phyloP scores from a whole-genome alignment of 2,329 filamentous ascomycete species.

The Ophiosphaerella narmari region DNA sequence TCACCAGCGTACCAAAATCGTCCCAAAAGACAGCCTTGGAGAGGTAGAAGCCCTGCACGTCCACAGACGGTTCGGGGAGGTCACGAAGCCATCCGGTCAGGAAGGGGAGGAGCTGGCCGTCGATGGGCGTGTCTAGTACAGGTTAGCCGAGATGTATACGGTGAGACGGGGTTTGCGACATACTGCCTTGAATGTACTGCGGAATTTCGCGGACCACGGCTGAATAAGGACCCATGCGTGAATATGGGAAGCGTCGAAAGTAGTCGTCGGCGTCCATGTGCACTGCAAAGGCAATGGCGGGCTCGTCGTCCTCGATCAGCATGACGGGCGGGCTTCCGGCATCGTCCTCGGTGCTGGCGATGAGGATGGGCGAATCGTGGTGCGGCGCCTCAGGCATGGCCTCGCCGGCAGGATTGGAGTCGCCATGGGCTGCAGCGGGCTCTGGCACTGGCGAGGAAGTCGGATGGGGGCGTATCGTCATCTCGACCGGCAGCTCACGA shows the following conservation, averaged over 20 bases:
- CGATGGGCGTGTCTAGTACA: conserved; percentile 9
- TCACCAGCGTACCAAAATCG: conserved; percentile 35
- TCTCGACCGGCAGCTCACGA: conserved; percentile 38
- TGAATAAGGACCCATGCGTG: conserved; percentile 18
- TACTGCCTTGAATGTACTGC: conserved; percentile 33
- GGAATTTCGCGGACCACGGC: conserved; percentile 27
- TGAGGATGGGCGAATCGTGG: conserved; percentile 15
- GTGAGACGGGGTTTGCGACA: conserved; percentile 1
- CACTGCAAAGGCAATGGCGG: conserved; percentile 14
- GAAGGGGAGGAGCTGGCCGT: conserved; percentile 28
- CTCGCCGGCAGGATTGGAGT: conserved; percentile 10
- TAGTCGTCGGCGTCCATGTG: conserved; percentile 33
- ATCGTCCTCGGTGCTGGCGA: conserved; percentile 20
- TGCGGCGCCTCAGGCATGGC: conserved; percentile 8
- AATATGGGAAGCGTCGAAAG: conserved; percentile 40
- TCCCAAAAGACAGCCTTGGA: conserved; percentile 40
- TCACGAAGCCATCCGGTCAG: conserved; percentile 35
- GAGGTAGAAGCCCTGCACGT: conserved; percentile 31
- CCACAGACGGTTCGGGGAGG: conserved; percentile 27
- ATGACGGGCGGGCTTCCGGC: conserved; percentile 43
- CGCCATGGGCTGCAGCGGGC: conserved; percentile 18
- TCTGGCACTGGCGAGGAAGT: conserved; percentile 33
- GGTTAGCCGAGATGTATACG: conserved; percentile 6
- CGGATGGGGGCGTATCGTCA: conserved; percentile 47
- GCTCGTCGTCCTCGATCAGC: conserved; percentile 42